Evolutionary conservation across 2,329 filamentous ascomycete genomes (phyloP).

Genomic region (Fusarium proliferatum): DNA sequence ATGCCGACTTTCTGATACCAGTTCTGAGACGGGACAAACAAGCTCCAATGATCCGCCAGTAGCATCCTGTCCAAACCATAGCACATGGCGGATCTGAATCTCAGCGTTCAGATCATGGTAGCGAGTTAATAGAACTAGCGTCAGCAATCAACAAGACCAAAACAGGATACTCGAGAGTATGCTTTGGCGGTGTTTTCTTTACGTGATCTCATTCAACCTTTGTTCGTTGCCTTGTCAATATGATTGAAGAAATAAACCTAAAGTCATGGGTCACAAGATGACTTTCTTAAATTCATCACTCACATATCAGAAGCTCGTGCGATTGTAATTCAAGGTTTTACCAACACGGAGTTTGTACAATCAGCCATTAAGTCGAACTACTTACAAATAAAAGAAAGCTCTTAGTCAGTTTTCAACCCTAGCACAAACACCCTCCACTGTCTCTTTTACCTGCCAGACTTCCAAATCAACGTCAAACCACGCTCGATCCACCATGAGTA

Average conservation of each 20-base stretch:
- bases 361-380: not conserved
- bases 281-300: not conserved
- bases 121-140: not conserved
- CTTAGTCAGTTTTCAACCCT: accelerated
- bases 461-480: not conserved
- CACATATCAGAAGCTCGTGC: not conserved
- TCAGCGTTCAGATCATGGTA: not conserved
- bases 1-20: not conserved
- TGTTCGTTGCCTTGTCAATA: accelerated
- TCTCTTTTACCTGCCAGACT: not conserved
- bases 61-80: not conserved
- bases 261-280: not conserved
- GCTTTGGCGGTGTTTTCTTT: accelerated
- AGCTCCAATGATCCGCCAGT: not conserved
- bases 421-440: not conserved
- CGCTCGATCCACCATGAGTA: not conserved
- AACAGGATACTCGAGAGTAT: accelerated
- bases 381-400: too few relatives aligned
- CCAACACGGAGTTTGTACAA: accelerated
- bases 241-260: not conserved
- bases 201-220: accelerated
- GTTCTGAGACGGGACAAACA: not conserved
- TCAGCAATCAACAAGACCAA: not conserved
- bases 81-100: accelerated
- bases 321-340: not conserved